Evolutionary conservation across 2,329 filamentous ascomycete species (phyloP).

Genomic region (Stenocarpella maydis): DNA sequence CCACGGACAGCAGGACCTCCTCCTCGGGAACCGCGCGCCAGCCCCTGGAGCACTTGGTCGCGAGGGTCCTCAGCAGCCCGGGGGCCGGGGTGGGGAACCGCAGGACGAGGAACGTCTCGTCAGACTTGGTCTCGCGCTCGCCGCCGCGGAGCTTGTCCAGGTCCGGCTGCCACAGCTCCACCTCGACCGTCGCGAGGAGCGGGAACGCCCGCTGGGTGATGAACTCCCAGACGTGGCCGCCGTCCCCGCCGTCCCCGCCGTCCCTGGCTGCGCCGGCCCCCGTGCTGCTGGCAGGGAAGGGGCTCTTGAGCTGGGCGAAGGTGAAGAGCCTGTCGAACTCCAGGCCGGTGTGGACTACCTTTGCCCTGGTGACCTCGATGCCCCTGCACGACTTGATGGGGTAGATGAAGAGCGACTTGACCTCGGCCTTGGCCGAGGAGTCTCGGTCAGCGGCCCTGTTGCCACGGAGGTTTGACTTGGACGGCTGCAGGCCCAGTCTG

Average conservation of each 20-base stretch:
- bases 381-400: slow-evolving; percentile 84
- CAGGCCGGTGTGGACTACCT: slow-evolving; percentile 74
- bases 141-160: slow-evolving; percentile 59
- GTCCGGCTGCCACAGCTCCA: slow-evolving; percentile 76
- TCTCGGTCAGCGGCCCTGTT: background rate
- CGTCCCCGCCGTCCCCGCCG: slow-evolving; percentile 49
- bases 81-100: slow-evolving; percentile 68
- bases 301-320: slow-evolving; percentile 73
- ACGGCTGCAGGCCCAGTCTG: slow-evolving; percentile 50
- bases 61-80: slow-evolving; percentile 57
- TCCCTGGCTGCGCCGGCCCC: slow-evolving; percentile 41
- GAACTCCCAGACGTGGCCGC: slow-evolving; percentile 69
- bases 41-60: slow-evolving; percentile 61
- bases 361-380: slow-evolving; percentile 73
- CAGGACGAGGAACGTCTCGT: slow-evolving; percentile 68
- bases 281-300: slow-evolving; percentile 48
- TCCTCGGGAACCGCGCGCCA: slow-evolving; percentile 62
- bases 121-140: slow-evolving; percentile 52
- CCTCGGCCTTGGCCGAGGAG: slow-evolving; percentile 37
- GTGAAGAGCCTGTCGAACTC: slow-evolving; percentile 84
- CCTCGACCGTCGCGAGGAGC: slow-evolving; percentile 72
- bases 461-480: slow-evolving; percentile 48
- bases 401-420: slow-evolving; percentile 78
- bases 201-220: slow-evolving; percentile 76
- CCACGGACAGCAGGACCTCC: slow-evolving; percentile 72